These are phyloP conservation scores for Luffa acutangula DNA, from an alignment of 306 rosid species.

Conservation along the genomic window DNA sequence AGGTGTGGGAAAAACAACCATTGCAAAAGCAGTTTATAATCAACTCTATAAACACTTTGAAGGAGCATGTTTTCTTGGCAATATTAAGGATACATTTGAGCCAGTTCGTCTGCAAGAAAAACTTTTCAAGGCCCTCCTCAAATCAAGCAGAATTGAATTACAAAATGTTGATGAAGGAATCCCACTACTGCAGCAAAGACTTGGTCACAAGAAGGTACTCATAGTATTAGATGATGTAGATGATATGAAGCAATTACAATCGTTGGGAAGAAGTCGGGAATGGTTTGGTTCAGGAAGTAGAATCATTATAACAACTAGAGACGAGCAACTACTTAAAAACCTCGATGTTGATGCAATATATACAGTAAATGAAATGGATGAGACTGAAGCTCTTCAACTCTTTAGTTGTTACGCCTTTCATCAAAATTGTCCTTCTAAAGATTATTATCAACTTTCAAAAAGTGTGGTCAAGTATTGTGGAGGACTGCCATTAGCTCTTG, in stretches of 20 bases:
- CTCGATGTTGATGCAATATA: background rate
- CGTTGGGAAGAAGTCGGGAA: background rate
- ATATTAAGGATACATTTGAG: no score
- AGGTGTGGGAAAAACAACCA: constrained; percentile 14
- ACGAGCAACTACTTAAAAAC: background rate
- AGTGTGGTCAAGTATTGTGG: background rate
- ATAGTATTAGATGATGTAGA: constrained; percentile 1
- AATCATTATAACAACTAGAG: constrained; percentile 18
- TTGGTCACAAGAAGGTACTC: background rate
- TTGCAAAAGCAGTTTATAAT: constrained; percentile 14
- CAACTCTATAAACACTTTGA: background rate
- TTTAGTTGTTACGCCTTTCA: constrained; percentile 20
- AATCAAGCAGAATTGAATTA: background rate
- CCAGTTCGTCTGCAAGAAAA: background rate
- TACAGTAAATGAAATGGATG: background rate
- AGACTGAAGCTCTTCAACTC: constrained; percentile 9
- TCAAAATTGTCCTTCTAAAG: background rate
- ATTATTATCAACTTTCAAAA: background rate
- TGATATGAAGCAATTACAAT: background rate
- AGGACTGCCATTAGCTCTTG: constrained; percentile 30
- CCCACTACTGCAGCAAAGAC: background rate
- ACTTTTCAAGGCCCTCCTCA: background rate
- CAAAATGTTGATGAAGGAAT: background rate
- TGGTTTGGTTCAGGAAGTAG: background rate
- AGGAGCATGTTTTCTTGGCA: background rate